These are phyloP conservation scores for Leishmania tropica DNA, from an alignment of 208 protist species.

Conservation along the genomic window DNA sequence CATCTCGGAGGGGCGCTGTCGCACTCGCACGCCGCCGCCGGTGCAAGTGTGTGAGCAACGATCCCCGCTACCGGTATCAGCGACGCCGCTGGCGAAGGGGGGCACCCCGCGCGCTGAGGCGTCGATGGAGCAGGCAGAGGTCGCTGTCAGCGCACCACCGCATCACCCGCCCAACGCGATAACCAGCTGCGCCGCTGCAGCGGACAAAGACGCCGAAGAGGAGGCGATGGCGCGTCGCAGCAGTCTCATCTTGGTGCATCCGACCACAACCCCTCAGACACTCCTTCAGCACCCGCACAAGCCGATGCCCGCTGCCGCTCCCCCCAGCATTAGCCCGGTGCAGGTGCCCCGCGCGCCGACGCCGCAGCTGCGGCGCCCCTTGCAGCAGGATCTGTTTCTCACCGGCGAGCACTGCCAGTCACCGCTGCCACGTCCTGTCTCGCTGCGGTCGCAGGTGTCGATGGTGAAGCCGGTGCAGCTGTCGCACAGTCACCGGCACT, in stretches of 20 bases:
- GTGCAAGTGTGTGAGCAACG: constrained; percentile 10
- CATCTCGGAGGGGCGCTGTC: constrained; percentile 43
- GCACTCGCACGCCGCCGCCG: constrained; percentile 13
- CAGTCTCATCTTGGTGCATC: constrained; percentile 41
- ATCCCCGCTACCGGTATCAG: not conserved
- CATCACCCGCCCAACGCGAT: too few species aligned
- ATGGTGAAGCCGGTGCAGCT: not conserved
- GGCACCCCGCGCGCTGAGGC: constrained; percentile 7
- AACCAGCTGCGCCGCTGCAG: not conserved
- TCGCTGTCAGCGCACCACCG: too few species aligned
- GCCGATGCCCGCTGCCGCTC: constrained; percentile 18
- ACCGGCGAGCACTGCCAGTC: constrained; percentile 18
- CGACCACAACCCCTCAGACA: constrained; percentile 3
- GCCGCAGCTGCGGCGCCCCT: constrained; percentile 1
- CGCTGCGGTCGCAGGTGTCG: constrained; percentile 59
- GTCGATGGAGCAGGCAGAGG: not conserved
- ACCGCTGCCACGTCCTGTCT: constrained; percentile 65
- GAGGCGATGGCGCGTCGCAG: constrained; percentile 17
- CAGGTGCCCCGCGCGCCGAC: constrained; percentile 33
- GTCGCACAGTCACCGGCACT: not conserved
- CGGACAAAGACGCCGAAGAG: not conserved
- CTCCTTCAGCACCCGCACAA: constrained; percentile 47
- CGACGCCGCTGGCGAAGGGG: not conserved
- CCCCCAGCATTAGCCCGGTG: constrained; percentile 21
- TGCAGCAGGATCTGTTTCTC: not conserved